Percentiles rank a stretch among this genome's conserved stretches.
phyloP scores from a whole-genome alignment of 2,329 filamentous ascomycete species.

The Phialophora expanda region DNA sequence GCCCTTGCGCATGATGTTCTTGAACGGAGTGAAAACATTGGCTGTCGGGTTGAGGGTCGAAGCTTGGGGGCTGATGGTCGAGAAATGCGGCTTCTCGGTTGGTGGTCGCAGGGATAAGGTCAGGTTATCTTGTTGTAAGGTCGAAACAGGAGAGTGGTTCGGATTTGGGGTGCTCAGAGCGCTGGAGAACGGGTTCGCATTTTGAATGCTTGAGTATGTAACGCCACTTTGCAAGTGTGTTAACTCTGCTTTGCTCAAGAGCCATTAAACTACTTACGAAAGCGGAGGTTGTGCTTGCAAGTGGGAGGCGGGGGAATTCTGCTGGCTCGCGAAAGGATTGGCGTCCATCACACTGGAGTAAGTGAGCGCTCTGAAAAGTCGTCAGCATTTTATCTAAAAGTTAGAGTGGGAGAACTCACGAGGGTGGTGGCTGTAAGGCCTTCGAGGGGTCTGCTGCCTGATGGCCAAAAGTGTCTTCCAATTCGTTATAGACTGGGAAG shows the following conservation, averaged over 20 bases:
- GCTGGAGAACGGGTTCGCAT: slow-evolving; percentile 43
- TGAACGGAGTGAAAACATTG: background rate
- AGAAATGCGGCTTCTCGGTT: background rate
- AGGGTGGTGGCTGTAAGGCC: slow-evolving; percentile 9
- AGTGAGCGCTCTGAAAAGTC: slow-evolving; percentile 14
- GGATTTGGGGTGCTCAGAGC: background rate
- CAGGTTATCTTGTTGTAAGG: background rate
- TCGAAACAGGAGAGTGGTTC: background rate
- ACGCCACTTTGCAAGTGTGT: background rate
- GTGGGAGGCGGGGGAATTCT: background rate
- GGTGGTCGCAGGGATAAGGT: background rate
- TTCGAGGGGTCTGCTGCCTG: slow-evolving; percentile 9
- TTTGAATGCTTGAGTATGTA: slow-evolving; percentile 6
- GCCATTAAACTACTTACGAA: background rate
- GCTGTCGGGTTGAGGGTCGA: background rate
- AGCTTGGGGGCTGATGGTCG: background rate
- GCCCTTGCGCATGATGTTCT: background rate
- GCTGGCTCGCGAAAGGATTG: slow-evolving; percentile 10
- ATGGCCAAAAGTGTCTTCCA: background rate
- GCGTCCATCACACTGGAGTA: slow-evolving; percentile 15
- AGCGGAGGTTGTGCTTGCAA: background rate
- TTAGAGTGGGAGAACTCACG: slow-evolving; percentile 9
- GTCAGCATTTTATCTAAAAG: background rate
- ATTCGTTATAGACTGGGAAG: slow-evolving; percentile 5
- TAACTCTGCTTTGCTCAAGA: background rate